A percentile compares a stretch with the other conserved stretches of the same genome.
Conservation (phyloP, 116 monocot genomes). For the Phalaenopsis hybrid region DNA sequence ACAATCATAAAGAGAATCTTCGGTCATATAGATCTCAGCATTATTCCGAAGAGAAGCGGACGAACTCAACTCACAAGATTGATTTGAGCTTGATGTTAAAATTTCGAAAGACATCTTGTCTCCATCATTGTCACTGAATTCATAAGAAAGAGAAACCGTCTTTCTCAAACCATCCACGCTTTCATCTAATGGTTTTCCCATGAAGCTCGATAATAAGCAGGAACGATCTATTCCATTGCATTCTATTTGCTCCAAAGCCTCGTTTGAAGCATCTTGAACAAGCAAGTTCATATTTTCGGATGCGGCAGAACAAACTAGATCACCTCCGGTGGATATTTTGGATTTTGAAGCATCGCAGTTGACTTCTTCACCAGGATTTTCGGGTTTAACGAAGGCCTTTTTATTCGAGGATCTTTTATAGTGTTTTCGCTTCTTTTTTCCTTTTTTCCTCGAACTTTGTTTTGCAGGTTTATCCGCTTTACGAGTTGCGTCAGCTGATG, state of each 20-base stretch:
- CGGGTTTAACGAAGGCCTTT: slow-evolving; percentile 15
- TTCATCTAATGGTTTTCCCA: slow-evolving; percentile 24
- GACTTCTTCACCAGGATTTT: slow-evolving; percentile 19
- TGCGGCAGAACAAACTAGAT: slow-evolving; percentile 15
- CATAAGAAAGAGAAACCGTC: slow-evolving; percentile 13
- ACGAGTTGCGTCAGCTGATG: slow-evolving; percentile 2
- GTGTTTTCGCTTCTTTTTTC: slow-evolving; percentile 65
- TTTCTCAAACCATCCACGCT: slow-evolving; percentile 20
- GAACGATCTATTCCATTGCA: slow-evolving; percentile 3
- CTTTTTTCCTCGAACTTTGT: slow-evolving; percentile 51
- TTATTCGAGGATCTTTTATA: slow-evolving; percentile 29
- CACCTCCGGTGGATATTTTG: slow-evolving; percentile 6
- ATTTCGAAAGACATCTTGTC: slow-evolving; percentile 4
- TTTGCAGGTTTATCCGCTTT: slow-evolving; percentile 25
- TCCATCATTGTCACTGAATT: slow-evolving; percentile 11
- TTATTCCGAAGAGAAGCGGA: slow-evolving; percentile 10
- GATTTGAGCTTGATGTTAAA: slow-evolving; percentile 1
- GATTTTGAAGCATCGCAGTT: slow-evolving; percentile 13
- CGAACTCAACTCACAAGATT: slow-evolving; percentile 8
- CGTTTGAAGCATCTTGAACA: slow-evolving; percentile 9
- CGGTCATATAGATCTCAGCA: slow-evolving; percentile 21
- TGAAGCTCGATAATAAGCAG: slow-evolving; percentile 10
- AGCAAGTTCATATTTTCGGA: slow-evolving; percentile 14
- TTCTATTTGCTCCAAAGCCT: slow-evolving; percentile 16
- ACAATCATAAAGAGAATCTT: slow-evolving; percentile 11